Conservation (phyloP, 805 yeast species). For the Blastobotrys attinorum region DNA sequence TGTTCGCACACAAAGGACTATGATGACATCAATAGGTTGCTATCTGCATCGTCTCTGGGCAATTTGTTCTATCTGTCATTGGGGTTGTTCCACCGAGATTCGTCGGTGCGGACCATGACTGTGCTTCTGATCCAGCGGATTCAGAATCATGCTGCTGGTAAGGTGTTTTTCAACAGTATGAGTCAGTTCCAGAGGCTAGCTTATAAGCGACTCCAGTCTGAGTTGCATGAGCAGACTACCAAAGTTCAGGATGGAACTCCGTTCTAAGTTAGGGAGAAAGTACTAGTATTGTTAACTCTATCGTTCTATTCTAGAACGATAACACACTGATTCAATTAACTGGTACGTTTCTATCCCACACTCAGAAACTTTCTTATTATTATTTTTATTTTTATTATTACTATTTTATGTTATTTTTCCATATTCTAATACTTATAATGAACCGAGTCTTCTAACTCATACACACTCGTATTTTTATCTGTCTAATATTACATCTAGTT, state of each 20-base stretch:
- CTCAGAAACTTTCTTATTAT: too few relatives aligned
- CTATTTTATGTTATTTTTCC: too few relatives aligned
- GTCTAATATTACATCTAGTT: too few relatives aligned
- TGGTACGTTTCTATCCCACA: too few relatives aligned
- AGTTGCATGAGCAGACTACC: constrained; percentile 2
- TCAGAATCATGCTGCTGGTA: constrained; percentile 25
- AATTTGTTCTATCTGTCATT: constrained; percentile 24
- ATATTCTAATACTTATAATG: too few relatives aligned
- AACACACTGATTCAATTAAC: too few relatives aligned
- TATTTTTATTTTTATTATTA: too few relatives aligned
- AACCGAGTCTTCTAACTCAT: too few relatives aligned
- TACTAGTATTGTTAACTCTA: too few relatives aligned
- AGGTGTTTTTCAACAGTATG: constrained; percentile 19
- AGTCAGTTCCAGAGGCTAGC: constrained; percentile 22
- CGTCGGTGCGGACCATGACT: constrained; percentile 19
- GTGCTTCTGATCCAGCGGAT: constrained; percentile 20
- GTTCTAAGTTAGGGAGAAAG: too few relatives aligned
- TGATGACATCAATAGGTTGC: constrained; percentile 24
- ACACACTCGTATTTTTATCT: too few relatives aligned
- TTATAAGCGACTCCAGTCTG: constrained; percentile 15
- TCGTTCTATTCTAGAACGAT: too few relatives aligned
- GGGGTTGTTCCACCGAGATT: constrained; percentile 27
- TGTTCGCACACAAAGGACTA: constrained; percentile 19
- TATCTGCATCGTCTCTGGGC: constrained; percentile 18
- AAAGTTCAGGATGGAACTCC: neutral